phyloP scores from a whole-genome alignment of 2,329 filamentous ascomycete species.

The Diplocarpon mali region DNA sequence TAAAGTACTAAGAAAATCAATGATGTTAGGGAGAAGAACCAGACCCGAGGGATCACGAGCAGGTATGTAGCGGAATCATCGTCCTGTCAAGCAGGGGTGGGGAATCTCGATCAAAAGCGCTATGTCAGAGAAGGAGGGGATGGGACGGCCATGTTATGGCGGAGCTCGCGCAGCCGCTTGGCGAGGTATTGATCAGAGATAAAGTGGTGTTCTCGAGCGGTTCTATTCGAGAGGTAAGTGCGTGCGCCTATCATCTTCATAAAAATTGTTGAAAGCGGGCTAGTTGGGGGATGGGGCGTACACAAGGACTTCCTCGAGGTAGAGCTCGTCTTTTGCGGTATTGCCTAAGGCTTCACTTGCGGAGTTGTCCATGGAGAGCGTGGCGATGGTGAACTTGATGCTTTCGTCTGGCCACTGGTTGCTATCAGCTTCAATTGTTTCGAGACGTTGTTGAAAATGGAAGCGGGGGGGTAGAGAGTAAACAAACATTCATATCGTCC shows the following conservation, averaged over 20 bases:
- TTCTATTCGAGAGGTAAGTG: not conserved
- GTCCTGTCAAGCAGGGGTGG: no score
- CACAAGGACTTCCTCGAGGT: slow-evolving; percentile 1
- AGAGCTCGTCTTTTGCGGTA: not conserved
- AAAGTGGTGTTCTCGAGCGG: not conserved
- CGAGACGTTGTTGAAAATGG: not conserved
- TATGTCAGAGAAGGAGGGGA: no score
- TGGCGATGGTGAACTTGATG: not conserved
- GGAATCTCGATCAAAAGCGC: no score
- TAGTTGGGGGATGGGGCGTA: not conserved
- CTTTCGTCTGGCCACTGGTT: not conserved
- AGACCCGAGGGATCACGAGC: no score
- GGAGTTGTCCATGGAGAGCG: not conserved
- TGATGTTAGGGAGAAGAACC: no score
- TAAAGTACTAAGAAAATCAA: no score
- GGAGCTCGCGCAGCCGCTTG: not conserved
- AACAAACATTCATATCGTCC: not conserved
- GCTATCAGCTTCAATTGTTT: not conserved
- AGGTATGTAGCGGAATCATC: no score
- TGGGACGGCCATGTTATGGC: no score
- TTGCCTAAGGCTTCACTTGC: not conserved
- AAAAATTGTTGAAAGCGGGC: not conserved
- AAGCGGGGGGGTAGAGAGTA: not conserved
- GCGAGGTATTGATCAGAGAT: not conserved
- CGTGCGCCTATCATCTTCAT: no score